These are phyloP conservation scores for Phytophthora palmivora DNA, from an alignment of 352 stramenopile species.

Conservation along the genomic window DNA sequence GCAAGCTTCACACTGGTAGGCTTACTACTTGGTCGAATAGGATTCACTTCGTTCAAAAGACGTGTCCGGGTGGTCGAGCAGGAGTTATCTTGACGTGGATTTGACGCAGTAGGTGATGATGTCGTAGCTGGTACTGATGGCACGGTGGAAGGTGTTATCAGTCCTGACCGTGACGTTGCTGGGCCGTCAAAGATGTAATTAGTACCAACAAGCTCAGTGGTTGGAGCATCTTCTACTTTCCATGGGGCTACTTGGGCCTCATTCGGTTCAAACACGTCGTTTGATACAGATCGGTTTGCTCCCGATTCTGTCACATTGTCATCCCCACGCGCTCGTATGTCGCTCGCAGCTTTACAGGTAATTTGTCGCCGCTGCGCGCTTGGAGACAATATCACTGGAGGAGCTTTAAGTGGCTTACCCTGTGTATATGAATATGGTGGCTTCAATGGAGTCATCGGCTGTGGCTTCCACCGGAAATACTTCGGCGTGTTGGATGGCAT, in stretches of 20 bases:
- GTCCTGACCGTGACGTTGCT: conserved; percentile 12
- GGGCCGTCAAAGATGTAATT: conserved; percentile 40
- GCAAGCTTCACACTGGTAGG: neutral
- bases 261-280: conserved; percentile 1
- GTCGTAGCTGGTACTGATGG: neutral
- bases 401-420: conserved; percentile 14
- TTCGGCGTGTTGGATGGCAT: conserved; percentile 56
- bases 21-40: neutral
- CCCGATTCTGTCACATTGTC: conserved; percentile 5
- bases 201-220: conserved; percentile 14
- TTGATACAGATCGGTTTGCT: conserved; percentile 1
- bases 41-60: neutral
- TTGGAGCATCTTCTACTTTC: conserved; percentile 12
- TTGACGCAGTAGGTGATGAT: conserved; percentile 3
- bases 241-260: conserved; percentile 23
- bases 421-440: conserved; percentile 3
- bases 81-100: conserved; percentile 19
- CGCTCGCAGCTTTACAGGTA: conserved; percentile 10
- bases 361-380: conserved; percentile 35
- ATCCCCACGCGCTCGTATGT: conserved; percentile 3
- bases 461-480: conserved; percentile 73
- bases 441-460: conserved; percentile 19
- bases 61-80: neutral
- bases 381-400: conserved; percentile 21
- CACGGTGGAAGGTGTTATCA: conserved; percentile 8